Base-by-base conservation (phyloP, 148 eudicot species). In the Persicaria maculosa region DNA sequence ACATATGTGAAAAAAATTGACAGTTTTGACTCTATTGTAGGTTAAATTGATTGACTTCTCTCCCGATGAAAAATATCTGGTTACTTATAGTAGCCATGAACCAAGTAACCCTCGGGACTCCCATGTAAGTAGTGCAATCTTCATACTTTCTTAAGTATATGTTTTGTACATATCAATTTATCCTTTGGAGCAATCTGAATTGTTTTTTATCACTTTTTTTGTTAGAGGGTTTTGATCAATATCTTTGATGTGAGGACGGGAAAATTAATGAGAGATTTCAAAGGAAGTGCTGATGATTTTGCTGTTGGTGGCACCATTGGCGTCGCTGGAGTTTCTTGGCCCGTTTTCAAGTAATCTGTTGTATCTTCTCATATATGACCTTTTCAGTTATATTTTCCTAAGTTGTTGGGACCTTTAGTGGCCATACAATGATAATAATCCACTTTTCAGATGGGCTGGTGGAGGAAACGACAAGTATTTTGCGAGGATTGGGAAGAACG, bases 241-340 rank as follows among this genome's bases (percentile, higher is more conserved):
- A 89, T 95, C 69, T 95, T 95, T 79, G 97, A 95, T 53, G 96
- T 88, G 78, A 92, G 99, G 79, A 89, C 97, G n/a, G 99, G 97
- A 65, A 95, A 90, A 82, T 80, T 92, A 40, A 95, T 87, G 91
- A 89, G 96, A 85, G 97, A 91, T 76, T 94, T 94, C 79, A 91
- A 84, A 77, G 98, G 98, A 72, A 94, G 88, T 78, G 92, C 98
- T 25, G 97, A 88, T 79, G 98, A 95, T 47, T 92, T 86, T 83
- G 88, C 92, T 8, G 82, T 90, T 72, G 99, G 96, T 74, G 97
- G 96, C 61, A 82, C 89, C 57, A 92, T 93, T 59, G 97, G 97
- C 78, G 87, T 90, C 71, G 81, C 89, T 11, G 99, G 97, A 31
- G 94, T 90, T 61, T 83, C 92, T 9, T 95, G 99, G 99, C 99